These are phyloP conservation scores for Fomitopsis betulina DNA, from an alignment of 1,284 basidiomycete genomes.

Conservation along the genomic window DNA sequence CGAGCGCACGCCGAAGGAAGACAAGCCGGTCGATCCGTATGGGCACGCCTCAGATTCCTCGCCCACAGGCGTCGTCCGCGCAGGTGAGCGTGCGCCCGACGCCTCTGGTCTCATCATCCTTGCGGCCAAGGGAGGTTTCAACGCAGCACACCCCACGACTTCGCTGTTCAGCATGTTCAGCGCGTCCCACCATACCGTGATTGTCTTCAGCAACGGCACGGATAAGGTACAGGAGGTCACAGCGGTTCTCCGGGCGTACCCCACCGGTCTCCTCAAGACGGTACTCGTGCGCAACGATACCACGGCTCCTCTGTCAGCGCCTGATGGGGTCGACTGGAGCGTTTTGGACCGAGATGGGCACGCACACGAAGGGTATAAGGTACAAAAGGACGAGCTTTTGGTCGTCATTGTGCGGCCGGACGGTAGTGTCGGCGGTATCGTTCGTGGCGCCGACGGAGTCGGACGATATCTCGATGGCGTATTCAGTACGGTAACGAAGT, in stretches of 20 bases:
- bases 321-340: neutral
- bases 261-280: conserved; percentile 1
- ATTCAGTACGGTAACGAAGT: neutral
- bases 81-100: conserved; percentile 43
- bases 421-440: conserved; percentile 18
- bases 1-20: conserved; percentile 19
- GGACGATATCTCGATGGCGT: conserved; percentile 2
- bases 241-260: conserved; percentile 1
- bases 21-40: conserved; percentile 18
- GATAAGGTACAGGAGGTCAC: neutral
- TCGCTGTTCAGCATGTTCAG: conserved; percentile 15
- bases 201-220: conserved; percentile 14
- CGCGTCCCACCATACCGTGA: conserved; percentile 15
- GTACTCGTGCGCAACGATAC: conserved; percentile 3
- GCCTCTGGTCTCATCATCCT: conserved; percentile 28
- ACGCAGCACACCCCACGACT: neutral
- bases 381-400: conserved; percentile 1
- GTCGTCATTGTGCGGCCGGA: conserved; percentile 20
- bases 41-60: neutral
- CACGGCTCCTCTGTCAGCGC: neutral
- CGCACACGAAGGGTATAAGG: conserved; percentile 12
- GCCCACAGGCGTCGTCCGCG: conserved; percentile 24
- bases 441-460: conserved; percentile 7
- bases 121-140: neutral
- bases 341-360: conserved; percentile 15